Evolutionary conservation across 176 grass and related monocot species (phyloP).

Genomic region (Ampelocalamus luodianensis): DNA sequence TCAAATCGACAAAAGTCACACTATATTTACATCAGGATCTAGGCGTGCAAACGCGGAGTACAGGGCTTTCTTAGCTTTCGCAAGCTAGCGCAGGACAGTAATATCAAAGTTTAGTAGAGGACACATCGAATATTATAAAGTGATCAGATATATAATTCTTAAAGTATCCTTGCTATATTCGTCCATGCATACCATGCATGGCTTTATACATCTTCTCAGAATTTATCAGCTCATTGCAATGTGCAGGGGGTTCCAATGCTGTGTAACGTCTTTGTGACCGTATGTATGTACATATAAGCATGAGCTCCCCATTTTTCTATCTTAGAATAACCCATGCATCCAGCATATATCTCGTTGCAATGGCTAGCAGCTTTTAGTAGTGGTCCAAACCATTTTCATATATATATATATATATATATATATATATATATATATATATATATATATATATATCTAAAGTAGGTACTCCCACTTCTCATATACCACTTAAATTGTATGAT

Average conservation of each 20-base stretch:
- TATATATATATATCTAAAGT: no score
- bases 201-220: background rate
- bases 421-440: no score
- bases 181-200: background rate
- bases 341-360: background rate
- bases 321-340: background rate
- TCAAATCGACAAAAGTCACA: no score
- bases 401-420: no score
- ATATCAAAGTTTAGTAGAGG: background rate
- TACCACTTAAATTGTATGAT: no score
- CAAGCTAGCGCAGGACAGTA: no score
- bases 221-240: background rate
- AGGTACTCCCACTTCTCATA: no score
- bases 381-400: conserved; percentile 34
- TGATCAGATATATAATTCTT: background rate
- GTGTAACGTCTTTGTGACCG: background rate
- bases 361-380: background rate
- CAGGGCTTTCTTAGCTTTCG: no score
- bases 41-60: no score
- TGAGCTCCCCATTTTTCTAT: background rate
- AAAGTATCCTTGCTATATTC: background rate
- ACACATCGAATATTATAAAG: background rate
- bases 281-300: background rate
- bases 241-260: background rate
- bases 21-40: no score